A percentile compares a stretch with the other conserved stretches of the same genome.
These are phyloP conservation scores for Phytomonas francai DNA, from an alignment of 208 protist genomes.

Conservation along the genomic window DNA sequence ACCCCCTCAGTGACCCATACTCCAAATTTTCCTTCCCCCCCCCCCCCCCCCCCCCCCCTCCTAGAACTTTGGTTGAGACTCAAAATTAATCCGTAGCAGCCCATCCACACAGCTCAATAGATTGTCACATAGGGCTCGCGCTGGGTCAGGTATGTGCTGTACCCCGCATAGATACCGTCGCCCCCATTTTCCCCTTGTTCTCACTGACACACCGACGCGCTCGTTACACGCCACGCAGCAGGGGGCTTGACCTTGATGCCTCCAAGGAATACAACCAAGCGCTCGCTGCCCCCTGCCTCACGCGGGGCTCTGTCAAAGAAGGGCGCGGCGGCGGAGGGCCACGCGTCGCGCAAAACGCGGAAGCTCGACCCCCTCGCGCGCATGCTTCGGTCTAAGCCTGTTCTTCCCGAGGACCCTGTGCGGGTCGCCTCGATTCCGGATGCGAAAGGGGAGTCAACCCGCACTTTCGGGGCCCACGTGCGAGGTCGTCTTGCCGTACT, in stretches of 20 bases:
- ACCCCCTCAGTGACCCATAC: background rate
- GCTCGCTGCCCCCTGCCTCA: background rate
- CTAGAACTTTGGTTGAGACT: background rate
- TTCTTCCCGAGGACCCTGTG: background rate
- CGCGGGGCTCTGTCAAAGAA: background rate
- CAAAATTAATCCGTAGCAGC: background rate
- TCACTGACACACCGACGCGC: background rate
- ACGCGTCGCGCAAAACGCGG: background rate
- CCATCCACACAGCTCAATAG: background rate
- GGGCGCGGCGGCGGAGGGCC: too few species aligned
- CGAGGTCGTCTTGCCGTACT: conserved; percentile 34
- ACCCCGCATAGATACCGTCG: background rate
- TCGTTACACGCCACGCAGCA: background rate
- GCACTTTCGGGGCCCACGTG: background rate
- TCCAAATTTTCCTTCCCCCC: background rate
- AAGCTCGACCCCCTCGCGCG: background rate
- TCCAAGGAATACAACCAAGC: background rate
- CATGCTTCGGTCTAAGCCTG: background rate
- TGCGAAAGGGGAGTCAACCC: background rate
- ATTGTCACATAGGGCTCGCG: background rate
- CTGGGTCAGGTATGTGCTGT: background rate
- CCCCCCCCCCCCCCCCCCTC: too few species aligned
- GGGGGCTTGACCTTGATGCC: background rate
- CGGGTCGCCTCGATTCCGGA: background rate
- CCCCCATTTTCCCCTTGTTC: background rate